Evolutionary conservation across 306 rosid species (phyloP), one percentile per base, ranked within the genome.

Genomic region (Canavalia ensiformis): DNA sequence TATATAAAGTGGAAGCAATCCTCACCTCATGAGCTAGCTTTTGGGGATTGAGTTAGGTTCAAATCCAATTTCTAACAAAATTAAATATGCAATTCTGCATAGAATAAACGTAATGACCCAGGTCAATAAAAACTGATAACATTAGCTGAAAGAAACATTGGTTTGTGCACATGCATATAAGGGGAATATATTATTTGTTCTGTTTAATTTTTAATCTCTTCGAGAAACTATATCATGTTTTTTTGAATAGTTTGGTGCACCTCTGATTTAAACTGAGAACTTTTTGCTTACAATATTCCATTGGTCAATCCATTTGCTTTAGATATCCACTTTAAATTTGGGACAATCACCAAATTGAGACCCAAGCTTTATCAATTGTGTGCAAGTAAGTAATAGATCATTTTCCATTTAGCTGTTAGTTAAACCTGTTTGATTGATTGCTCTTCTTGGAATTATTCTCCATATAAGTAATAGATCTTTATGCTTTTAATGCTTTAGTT

Each of bases 141-240:
- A 76, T 59, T 54, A 55, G 57, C 83, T 25, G 45, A 4, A 49
- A 67, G 28, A 51, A 83, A 71, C 18, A 12, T 83, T 11, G 78
- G n/a, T 47, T 45, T 30, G 25, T 34, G 0, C 64, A 30, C 57
- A 47, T 31, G 25, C 63, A 28, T 10, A 6, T 44, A 56, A 46
- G 67, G 71, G 57, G 71, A 72, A 59, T 64, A 1, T 65, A 28
- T 69, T 70, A 49, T 37, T 69, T 59, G 68, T 69, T 83, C 8
- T 83, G 52, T 70, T 69, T 41, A 37, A 34, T 60, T 46, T 62
- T 55, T 80, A 68, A 65, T 65, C 78, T 75, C 71, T 52, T 59
- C 11, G 18, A 45, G 55, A 63, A 65, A 12, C 45, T 68, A 7
- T 77, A 62, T 41, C 70, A 47, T 64, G 8, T 35, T 49, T 64